Percentiles rank a stretch among this genome's conserved stretches.
Evolutionary conservation across 164 flowering plant species (phyloP).

Genomic region (Magnolia changhungtana): DNA sequence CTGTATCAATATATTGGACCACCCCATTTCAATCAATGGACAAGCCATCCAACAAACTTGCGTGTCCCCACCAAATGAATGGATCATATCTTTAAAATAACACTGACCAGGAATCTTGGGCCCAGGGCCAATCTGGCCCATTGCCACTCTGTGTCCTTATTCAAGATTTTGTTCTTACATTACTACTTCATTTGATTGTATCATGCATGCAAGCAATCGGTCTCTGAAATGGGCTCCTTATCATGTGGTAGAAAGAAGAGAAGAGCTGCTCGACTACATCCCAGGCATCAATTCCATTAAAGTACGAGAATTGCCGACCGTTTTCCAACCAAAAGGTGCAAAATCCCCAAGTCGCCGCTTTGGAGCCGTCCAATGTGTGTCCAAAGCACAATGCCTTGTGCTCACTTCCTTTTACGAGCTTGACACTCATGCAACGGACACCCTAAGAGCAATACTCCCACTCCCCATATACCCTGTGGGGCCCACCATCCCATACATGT

Average conservation of each 20-base stretch:
- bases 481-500: slow-evolving; percentile 38
- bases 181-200: no score
- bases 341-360: background rate
- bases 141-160: no score
- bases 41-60: no score
- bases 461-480: slow-evolving; percentile 46
- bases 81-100: no score
- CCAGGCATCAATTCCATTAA: slow-evolving; percentile 46
- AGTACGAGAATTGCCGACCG: slow-evolving; percentile 36
- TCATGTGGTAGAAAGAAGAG: slow-evolving; percentile 23
- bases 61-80: no score
- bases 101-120: no score
- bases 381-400: slow-evolving; percentile 46
- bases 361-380: slow-evolving; percentile 8
- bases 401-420: slow-evolving; percentile 44
- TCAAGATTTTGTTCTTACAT: no score
- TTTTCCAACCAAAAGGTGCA: slow-evolving; percentile 11
- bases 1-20: no score
- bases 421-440: slow-evolving; percentile 32
- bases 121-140: no score
- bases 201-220: no score
- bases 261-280: slow-evolving; percentile 40
- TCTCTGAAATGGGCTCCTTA: background rate
- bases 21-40: no score
- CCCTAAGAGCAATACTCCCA: slow-evolving; percentile 25